Evolutionary conservation across 1,284 basidiomycete species (phyloP).

Genomic region (Malassezia yamatoensis): DNA sequence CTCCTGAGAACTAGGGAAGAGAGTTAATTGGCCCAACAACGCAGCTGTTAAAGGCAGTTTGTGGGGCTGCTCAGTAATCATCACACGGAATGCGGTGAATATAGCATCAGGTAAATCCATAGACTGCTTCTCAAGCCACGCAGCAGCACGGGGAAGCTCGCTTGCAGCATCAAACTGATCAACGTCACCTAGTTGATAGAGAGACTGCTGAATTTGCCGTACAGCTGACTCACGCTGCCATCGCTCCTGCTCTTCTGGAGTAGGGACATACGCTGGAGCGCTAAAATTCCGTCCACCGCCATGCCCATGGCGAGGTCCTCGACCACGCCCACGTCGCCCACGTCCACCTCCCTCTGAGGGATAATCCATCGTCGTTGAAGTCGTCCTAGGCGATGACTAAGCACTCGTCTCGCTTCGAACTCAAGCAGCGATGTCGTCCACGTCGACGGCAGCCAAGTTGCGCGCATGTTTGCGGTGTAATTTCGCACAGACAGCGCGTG

Average conservation of each 20-base stretch:
- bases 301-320: conserved; percentile 2
- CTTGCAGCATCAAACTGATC: conserved; percentile 27
- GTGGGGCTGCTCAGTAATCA: conserved; percentile 38
- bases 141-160: conserved; percentile 31
- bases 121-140: conserved; percentile 33
- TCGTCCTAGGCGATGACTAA: background rate
- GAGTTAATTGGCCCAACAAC: conserved; percentile 33
- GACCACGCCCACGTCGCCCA: background rate
- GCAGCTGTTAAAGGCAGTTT: conserved; percentile 36
- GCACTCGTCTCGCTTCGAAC: background rate
- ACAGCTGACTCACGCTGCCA: conserved; percentile 24
- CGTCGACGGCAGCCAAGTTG: conserved; percentile 52
- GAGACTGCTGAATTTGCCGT: conserved; percentile 22
- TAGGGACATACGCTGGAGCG: background rate
- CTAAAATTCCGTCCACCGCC: conserved; percentile 7
- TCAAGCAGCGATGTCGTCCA: conserved; percentile 22
- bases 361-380: background rate
- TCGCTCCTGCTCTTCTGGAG: conserved; percentile 12
- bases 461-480: conserved; percentile 87
- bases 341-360: conserved; percentile 4
- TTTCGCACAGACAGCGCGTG: conserved; percentile 69
- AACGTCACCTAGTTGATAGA: conserved; percentile 33
- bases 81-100: conserved; percentile 29
- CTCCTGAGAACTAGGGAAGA: background rate
- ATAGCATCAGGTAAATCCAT: conserved; percentile 23